Evolutionary conservation across 1,284 basidiomycete genomes (phyloP), one percentile per base, ranked within the genome.

Genomic region (Cutaneotrichosporon sp.): DNA sequence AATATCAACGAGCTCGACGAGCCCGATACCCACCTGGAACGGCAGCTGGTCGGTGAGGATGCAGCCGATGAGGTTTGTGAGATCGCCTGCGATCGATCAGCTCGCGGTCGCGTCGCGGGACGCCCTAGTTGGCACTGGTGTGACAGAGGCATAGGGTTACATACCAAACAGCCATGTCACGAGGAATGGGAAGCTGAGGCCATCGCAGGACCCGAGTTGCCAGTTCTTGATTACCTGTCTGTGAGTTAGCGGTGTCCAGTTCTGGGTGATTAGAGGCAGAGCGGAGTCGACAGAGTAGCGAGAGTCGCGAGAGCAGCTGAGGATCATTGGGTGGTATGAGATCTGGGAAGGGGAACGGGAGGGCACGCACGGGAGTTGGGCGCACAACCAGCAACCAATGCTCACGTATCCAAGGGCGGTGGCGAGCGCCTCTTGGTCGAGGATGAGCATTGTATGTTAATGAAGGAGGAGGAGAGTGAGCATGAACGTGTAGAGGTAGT

Each of bases 31-130:
- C 68, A 88, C 90, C 75, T 93, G 91, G 74, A 97, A 96, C 12
- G 90, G 90, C n/a, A 96, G 80, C 67, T 96, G 92, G 64, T 86
- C 80, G 1, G 92, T 96, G 48, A 97, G 79, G 56, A 96, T 74
- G 72, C 92, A 94, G 12, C 90, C 77, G 61, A 94, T 75, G 33
- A 96, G 79, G 71, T 96, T 96, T 22, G 90, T 90, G 29, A 86
- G 75, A 74, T 96, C 92, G 51, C 92, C 90, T 91, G 62, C n/a
- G n/a, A n/a, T n/a, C 39, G 20, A 31, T 51, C 31, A 47, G 45
- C n/a, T 14, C n/a, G 24, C 31, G 6, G 16, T 3, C 24, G 17
- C 24, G n/a, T n/a, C n/a, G n/a, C n/a, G n/a, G n/a, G n/a, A n/a
- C n/a, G n/a, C n/a, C n/a, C n/a, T n/a, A n/a, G n/a, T n/a, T n/a